Conservation (phyloP, 441 rosid genomes). For the Dalechampia spathulata region DNA sequence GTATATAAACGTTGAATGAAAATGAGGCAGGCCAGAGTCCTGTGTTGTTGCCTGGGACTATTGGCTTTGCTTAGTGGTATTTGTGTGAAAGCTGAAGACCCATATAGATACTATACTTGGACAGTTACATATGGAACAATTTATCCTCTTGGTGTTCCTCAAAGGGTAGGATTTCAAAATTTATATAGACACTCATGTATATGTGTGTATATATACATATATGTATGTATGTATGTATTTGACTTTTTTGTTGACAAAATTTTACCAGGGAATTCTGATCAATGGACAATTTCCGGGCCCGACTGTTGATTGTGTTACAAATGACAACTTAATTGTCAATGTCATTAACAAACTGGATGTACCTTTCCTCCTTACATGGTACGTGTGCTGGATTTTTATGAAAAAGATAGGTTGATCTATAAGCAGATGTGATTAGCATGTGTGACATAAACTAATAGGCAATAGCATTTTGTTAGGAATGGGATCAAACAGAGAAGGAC, state of each 20-base stretch:
- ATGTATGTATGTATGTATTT: no score
- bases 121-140: conserved; percentile 46
- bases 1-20: conserved; percentile 3
- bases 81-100: conserved; percentile 41
- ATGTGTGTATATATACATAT: no score
- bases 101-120: conserved; percentile 49
- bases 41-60: conserved; percentile 19
- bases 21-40: conserved; percentile 22
- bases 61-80: conserved; percentile 23
- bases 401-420: no score
- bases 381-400: conserved; percentile 7
- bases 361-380: conserved; percentile 73
- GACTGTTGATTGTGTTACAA: conserved; percentile 45
- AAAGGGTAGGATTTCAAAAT: conserved; percentile 31
- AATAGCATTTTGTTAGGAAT: no score
- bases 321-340: conserved; percentile 55
- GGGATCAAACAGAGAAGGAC: conserved; percentile 63
- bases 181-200: no score
- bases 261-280: conserved; percentile 58
- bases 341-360: conserved; percentile 50
- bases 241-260: no score
- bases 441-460: no score
- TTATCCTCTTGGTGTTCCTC: conserved; percentile 47
- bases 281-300: conserved; percentile 81
- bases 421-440: no score